A percentile compares a stretch with the other conserved stretches of the same genome.
phyloP scores from a whole-genome alignment of 1,284 basidiomycete genomes.

The Abortiporus biennis region DNA sequence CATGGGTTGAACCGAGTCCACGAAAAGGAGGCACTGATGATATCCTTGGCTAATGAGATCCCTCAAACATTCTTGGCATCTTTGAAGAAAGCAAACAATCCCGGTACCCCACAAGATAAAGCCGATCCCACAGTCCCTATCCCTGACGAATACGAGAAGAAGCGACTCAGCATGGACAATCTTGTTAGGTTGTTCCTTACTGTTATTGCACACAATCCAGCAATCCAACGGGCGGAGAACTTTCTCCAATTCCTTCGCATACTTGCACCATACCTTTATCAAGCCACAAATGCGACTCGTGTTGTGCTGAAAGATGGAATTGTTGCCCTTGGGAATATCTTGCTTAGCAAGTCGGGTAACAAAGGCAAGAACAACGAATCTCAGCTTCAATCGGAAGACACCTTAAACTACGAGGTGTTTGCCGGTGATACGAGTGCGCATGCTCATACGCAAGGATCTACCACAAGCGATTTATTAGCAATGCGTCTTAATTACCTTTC shows the following conservation, averaged over 20 bases:
- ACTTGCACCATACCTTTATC: constrained; percentile 53
- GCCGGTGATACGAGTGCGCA: constrained; percentile 23
- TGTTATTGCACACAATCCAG: constrained; percentile 73
- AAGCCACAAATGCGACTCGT: constrained; percentile 44
- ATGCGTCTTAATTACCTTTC: constrained; percentile 66
- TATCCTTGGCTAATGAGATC: constrained; percentile 62
- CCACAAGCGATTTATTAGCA: constrained; percentile 43
- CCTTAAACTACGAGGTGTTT: constrained; percentile 18
- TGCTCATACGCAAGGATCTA: constrained; percentile 34
- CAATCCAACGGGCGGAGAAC: constrained; percentile 57
- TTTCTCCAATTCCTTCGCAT: constrained; percentile 61
- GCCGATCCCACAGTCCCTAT: constrained; percentile 32
- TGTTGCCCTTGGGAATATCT: constrained; percentile 56
- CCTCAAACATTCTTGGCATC: constrained; percentile 57
- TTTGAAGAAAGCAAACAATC: constrained; percentile 32
- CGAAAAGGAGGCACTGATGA: constrained; percentile 68
- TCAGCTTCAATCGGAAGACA: constrained; percentile 24
- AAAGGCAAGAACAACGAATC: constrained; percentile 43
- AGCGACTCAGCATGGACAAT: constrained; percentile 56
- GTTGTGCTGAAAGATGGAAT: constrained; percentile 62
- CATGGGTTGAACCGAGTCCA: constrained; percentile 59
- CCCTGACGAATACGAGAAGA: constrained; percentile 58
- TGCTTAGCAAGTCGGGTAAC: constrained; percentile 36
- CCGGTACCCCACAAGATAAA: too few species aligned
- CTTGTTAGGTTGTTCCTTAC: constrained; percentile 72